A percentile compares a stretch with the other conserved stretches of the same genome.
These are phyloP conservation scores for Umbelopsis isabellina DNA, from an alignment of 192 early-diverging fungal species.

Conservation along the genomic window DNA sequence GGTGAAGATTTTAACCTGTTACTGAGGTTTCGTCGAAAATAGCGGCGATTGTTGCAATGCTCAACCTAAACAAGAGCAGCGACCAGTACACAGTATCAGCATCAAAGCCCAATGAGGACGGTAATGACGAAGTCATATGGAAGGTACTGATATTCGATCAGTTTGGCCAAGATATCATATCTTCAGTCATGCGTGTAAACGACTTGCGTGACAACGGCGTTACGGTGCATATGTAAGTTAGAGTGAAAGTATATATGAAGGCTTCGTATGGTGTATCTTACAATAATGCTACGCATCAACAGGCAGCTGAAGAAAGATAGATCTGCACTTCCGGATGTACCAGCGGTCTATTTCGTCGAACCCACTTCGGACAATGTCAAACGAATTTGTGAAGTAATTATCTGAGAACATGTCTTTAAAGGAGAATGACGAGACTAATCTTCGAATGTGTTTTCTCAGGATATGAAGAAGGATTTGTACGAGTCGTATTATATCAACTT, in stretches of 20 bases:
- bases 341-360: slow-evolving; percentile 94
- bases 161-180: slow-evolving; percentile 93
- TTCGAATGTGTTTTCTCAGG: slow-evolving; percentile 50
- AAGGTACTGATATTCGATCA: slow-evolving; percentile 96
- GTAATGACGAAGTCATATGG: slow-evolving; percentile 77
- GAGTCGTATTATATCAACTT: slow-evolving; percentile 98
- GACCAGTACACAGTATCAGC: slow-evolving; percentile 38
- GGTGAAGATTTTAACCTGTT: not conserved
- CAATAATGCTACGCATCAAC: not conserved
- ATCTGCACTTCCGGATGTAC: slow-evolving; percentile 92
- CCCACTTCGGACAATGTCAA: slow-evolving; percentile 87
- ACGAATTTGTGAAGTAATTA: slow-evolving; percentile 74
- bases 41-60: slow-evolving; percentile 85
- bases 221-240: slow-evolving; percentile 91
- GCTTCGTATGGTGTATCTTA: slow-evolving; percentile 2
- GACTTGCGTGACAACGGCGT: slow-evolving; percentile 95
- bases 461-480: slow-evolving; percentile 88
- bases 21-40: slow-evolving; percentile 4
- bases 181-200: slow-evolving; percentile 94
- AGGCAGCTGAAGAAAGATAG: slow-evolving; percentile 85
- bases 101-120: slow-evolving; percentile 36
- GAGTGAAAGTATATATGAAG: not conserved
- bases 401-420: too few species aligned
- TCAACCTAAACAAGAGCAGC: slow-evolving; percentile 77
- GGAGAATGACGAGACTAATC: not conserved